Base-by-base conservation (phyloP, 108 stramenopile genomes). In the Bacterosira constricta region DNA sequence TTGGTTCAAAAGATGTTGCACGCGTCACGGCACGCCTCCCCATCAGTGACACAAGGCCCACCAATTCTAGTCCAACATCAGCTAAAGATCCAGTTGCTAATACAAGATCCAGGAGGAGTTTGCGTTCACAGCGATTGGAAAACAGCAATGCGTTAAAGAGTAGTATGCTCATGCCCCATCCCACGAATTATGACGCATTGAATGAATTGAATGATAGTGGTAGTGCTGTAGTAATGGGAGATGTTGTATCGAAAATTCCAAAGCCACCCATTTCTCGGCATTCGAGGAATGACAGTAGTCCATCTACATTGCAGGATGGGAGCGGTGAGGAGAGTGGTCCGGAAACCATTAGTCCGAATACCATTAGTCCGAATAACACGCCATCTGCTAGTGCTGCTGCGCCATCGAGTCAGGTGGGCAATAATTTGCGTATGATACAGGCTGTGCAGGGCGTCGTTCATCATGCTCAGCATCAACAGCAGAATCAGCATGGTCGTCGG, bases 301-400 rank as follows among this genome's bases (percentile, higher is more conserved):
- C 37, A 25, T 36, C 34, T 60, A 31, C 59, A 25, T 60, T 60
- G 59, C 7, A 12, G 36, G 59, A 60, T 1, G 59, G 59, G 36
- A 38, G 31, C 36, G 18, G 12, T 18, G 36, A 36, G 37, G 59
- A 42, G 4, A 21, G 9, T 10, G 23, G 36, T 53, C 52, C 52
- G 1, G 25, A 60, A 8, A 20, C 15, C 36, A 38, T 6, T 25
- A 13, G 10, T 1, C 39, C 39, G 13, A 0, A 26, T 6, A 37
- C 23, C 8, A 37, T 20, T 38, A 13, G 17, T 25, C n/a, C n/a
- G n/a, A n/a, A n/a, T n/a, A n/a, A n/a, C n/a, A n/a, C n/a, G n/a
- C n/a, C n/a, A n/a, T n/a, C n/a, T n/a, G n/a, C n/a, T n/a, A 15
- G 12, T 23, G 12, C 35, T 15, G 8, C 31, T 30, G 9, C 25